Base-by-base conservation (phyloP, 306 rosid species). In the Malus sieversii region DNA sequence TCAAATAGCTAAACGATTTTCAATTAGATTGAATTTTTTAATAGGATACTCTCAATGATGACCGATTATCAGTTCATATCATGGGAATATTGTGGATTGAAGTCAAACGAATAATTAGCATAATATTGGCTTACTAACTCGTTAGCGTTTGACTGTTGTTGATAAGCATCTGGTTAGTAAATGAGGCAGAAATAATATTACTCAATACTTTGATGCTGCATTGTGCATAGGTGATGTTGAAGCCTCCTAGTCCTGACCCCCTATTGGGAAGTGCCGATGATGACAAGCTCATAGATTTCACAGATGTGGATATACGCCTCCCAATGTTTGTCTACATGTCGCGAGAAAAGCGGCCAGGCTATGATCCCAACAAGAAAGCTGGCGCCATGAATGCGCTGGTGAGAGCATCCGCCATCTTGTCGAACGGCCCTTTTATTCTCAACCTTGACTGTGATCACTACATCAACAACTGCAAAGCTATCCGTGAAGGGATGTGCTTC, bases 351-450 rank as follows among this genome's bases (percentile, higher is more conserved):
- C 85, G 98, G 7, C 95, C 88, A 0, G 98, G 98, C 52, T 94
- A 91, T 61, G 96, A 92, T 60, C 97, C 89, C 57, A 93, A 94
- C 88, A 94, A 94, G 83, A 94, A 94, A 84, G 97, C 98, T 0
- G 97, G 98, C 14, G 96, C 98, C 84, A 94, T 94, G 97, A 94
- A 94, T 70, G 96, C 98, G n/a, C 78, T 88, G 76, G 98, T 90
- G 70, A 75, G 91, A 66, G 73, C 82, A 29, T 94, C 97, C 4
- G 98, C 97, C 23, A 79, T 94, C 51, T 87, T 94, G 61, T 90
- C 98, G 68, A 92, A 94, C 70, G 97, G 97, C 57, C 90, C 98
- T 55, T 94, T 91, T 85, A 91, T 92, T 80, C 89, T 92, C 86
- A 94, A 94, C 80, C 90, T 94, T 66, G 97, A 90, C 67, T 94